These are phyloP conservation scores for Colletotrichum paranaense DNA, from an alignment of 2,329 filamentous ascomycete species.

Conservation along the genomic window DNA sequence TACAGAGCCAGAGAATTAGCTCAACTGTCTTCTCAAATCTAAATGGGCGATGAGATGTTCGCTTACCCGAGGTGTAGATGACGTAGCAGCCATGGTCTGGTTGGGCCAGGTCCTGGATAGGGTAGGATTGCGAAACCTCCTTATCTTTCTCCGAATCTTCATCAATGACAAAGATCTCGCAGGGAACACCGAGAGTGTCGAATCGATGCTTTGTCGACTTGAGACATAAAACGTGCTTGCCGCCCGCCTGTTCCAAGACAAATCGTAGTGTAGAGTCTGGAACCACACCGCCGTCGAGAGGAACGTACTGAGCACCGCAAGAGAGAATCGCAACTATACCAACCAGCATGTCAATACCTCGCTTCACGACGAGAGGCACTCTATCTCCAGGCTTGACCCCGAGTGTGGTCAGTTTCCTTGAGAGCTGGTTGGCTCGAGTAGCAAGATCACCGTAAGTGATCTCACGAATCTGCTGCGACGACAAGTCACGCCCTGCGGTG, in stretches of 20 bases:
- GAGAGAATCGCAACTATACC: slow-evolving; percentile 68
- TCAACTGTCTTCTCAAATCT: not conserved
- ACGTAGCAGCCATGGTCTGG: slow-evolving; percentile 57
- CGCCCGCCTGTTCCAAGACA: slow-evolving; percentile 59
- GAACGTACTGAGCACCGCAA: slow-evolving; percentile 69
- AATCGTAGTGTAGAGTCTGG: slow-evolving; percentile 60
- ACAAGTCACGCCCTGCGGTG: slow-evolving; percentile 51
- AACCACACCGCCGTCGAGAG: slow-evolving; percentile 66
- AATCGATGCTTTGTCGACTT: slow-evolving; percentile 24
- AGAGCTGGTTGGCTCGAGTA: slow-evolving; percentile 52
- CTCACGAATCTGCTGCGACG: slow-evolving; percentile 37
- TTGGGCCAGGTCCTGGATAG: slow-evolving; percentile 42
- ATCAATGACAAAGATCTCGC: slow-evolving; percentile 12
- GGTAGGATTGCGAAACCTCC: slow-evolving; percentile 9
- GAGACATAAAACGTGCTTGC: slow-evolving; percentile 60
- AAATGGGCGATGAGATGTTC: not conserved
- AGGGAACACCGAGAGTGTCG: not conserved
- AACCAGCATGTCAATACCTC: slow-evolving; percentile 67
- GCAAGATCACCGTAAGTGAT: slow-evolving; percentile 60
- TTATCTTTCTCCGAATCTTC: slow-evolving; percentile 8
- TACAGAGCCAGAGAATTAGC: not conserved
- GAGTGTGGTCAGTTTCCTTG: slow-evolving; percentile 48
- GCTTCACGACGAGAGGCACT: slow-evolving; percentile 63
- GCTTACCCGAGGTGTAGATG: slow-evolving; percentile 64
- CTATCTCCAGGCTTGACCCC: slow-evolving; percentile 58